Evolutionary conservation across 306 rosid genomes (phyloP).

Genomic region (Pyrus communis): DNA sequence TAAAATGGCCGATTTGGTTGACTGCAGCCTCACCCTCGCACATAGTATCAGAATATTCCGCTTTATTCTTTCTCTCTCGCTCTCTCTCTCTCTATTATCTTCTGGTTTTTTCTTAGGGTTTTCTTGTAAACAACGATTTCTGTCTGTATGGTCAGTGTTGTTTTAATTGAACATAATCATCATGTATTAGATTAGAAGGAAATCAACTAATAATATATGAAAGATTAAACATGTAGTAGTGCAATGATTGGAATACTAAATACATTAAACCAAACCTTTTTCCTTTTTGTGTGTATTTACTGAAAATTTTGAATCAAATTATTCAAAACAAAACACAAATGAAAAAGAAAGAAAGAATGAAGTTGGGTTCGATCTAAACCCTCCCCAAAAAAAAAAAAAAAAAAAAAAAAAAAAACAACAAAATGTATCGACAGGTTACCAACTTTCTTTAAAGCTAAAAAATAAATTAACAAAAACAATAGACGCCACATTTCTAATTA

Average conservation of each 20-base stretch:
- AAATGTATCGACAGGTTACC: constrained; percentile 55
- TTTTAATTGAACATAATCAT: background rate
- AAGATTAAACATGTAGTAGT: background rate
- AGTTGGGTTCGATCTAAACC: constrained; percentile 30
- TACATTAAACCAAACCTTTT: background rate
- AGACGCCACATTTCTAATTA: constrained; percentile 5
- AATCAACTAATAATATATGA: background rate
- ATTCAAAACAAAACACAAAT: constrained; percentile 28
- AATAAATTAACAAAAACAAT: background rate
- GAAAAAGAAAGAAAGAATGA: constrained; percentile 39
- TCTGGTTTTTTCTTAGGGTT: background rate
- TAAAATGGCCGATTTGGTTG: constrained; percentile 59
- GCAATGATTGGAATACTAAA: background rate
- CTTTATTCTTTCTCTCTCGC: background rate
- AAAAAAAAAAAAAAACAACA: constrained; percentile 26
- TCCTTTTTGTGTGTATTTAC: constrained; percentile 28
- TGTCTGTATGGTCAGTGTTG: constrained; percentile 17
- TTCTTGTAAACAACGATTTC: background rate
- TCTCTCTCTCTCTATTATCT: background rate
- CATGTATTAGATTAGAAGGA: background rate
- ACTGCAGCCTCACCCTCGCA: constrained; percentile 17
- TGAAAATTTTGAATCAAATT: constrained; percentile 27
- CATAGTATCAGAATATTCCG: constrained; percentile 15
- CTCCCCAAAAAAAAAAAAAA: constrained; percentile 30
- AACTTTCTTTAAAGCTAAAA: constrained; percentile 13